Base-by-base conservation (phyloP, 1,284 basidiomycete genomes). In the Wolfiporia cocos region DNA sequence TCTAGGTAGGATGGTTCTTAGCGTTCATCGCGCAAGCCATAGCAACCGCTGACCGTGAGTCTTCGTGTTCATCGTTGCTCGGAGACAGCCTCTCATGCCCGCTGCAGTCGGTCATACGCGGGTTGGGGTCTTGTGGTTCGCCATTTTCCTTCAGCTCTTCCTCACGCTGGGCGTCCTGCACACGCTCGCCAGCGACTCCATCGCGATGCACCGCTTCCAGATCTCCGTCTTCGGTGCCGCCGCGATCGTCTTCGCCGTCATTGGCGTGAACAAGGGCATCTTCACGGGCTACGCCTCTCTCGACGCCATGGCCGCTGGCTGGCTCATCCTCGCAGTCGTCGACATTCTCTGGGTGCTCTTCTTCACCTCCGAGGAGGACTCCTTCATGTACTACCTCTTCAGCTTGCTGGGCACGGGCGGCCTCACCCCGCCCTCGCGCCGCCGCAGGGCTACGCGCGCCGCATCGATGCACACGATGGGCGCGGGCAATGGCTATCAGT, bases 291-390 rank as follows among this genome's bases (percentile, higher is more conserved):
- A 46, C 12, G 67, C 76, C n/a, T 65, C 88, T 4, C 65, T 76
- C 43, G 78, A 86, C 49, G 92, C 93, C 4, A 82, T 92, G 69
- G 88, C 86, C 21, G 92, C 90, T 4, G 95, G 95, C 49, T 98
- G 91, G 89, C 78, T 99, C 56, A 78, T 99, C 49, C 78, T 95
- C 42, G 74, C 92, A 24, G 78, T 98, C 48, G 88, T 93, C 48
- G 67, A 96, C 73, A 87, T 98, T 59, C 65, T 98, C 48, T 98
- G 94, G 94, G 78, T 96, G 17, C 76, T 98, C 49, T 97, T 91
- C 72, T 92, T 99, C 62, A 95, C 94, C 4, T 87, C 92, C 1
- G 94, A 97, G 59, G 93, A 97, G 55, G 92, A 93, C 59, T 89
- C 92, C 1, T 78, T 90, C 51, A 65, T 81, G 37, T 76, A 91